Evolutionary conservation across 2,329 filamentous ascomycete genomes (phyloP).

Genomic region (Orbilia brochopaga): DNA sequence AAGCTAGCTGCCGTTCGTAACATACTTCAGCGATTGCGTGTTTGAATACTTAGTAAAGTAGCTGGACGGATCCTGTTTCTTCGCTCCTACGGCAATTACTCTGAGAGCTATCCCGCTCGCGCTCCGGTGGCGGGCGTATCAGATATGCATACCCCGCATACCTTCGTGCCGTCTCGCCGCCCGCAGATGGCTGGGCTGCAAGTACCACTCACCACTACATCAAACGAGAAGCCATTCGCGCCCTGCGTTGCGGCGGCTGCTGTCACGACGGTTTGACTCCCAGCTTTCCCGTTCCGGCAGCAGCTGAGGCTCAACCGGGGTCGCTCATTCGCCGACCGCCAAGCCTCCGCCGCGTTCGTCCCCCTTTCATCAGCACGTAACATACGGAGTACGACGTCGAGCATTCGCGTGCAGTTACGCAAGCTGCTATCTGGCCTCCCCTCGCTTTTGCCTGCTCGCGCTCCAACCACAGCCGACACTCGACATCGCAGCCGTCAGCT

Average conservation of each 20-base stretch:
- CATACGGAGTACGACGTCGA: not conserved
- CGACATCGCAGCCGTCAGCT: not conserved
- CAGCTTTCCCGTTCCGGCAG: no score
- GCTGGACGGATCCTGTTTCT: not conserved
- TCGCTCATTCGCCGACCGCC: not conserved
- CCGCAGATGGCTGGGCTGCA: conserved; percentile 6
- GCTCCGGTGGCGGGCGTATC: conserved; percentile 49
- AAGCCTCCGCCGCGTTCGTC: conserved; percentile 13
- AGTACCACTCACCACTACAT: no score
- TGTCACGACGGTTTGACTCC: no score
- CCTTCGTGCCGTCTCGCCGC: not conserved
- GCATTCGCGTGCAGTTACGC: conserved; percentile 45
- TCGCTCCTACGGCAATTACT: conserved; percentile 17
- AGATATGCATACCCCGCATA: conserved; percentile 52
- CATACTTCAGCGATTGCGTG: not conserved
- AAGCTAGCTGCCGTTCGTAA: no score
- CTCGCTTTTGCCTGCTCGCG: conserved; percentile 23
- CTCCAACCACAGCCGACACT: conserved; percentile 23
- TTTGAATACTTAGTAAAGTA: not conserved
- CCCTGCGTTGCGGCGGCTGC: not conserved
- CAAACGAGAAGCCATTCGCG: no score
- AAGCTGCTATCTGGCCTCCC: conserved; percentile 22
- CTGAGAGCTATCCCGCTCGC: conserved; percentile 20
- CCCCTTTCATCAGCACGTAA: conserved; percentile 37
- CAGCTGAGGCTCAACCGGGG: conserved; percentile 34